Evolutionary conservation across 257 asterid genomes (phyloP), one percentile per base, ranked within the genome.

Genomic region (Fraxinus excelsior): DNA sequence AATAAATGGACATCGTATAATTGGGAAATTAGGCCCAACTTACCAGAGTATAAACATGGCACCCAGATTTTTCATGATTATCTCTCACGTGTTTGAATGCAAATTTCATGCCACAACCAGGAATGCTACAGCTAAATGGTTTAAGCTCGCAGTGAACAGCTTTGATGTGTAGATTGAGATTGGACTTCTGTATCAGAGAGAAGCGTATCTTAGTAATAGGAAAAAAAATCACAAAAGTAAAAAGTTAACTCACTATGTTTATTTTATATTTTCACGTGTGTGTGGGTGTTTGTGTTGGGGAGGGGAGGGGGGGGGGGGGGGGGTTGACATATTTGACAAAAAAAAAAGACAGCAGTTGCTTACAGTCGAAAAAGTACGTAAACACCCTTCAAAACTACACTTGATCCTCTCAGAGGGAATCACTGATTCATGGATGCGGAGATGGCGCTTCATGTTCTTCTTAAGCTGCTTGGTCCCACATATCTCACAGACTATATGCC

Each of bases 41-140:
- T 85, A 93, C 99, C 0, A 74, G 83, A 12, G 90, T 87, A 79
- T 82, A 90, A 32, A 82, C 75, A 79, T 95, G 99, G 86, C 85
- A 76, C 28, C 92, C 94, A 1, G 98, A 88, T 71, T 81, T 85
- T 80, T 95, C 99, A 53, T 95, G 99, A 12, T 85, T 90, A 85
- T 95, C 92, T 84, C 98, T 86, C 71, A 91, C 99, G 3, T 95
- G 99, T 80, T 93, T 95, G 89, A 85, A 95, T 12, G 98, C 76
- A 64, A 93, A 95, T 76, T 67, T 87, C 97, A 71, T 80, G 70
- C 86, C 69, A 87, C 99, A 95, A 3, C 90, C 90, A 31, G 88
- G 80, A 32, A 89, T 74, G 35, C 92, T 49, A 70, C 99, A 95
- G 32, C 75, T 13, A 74, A 88, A 93, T 56, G 96, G 96, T 73